Evolutionary conservation across 768 basidiomycete species (phyloP).

Genomic region (Sarcodon aspratus): DNA sequence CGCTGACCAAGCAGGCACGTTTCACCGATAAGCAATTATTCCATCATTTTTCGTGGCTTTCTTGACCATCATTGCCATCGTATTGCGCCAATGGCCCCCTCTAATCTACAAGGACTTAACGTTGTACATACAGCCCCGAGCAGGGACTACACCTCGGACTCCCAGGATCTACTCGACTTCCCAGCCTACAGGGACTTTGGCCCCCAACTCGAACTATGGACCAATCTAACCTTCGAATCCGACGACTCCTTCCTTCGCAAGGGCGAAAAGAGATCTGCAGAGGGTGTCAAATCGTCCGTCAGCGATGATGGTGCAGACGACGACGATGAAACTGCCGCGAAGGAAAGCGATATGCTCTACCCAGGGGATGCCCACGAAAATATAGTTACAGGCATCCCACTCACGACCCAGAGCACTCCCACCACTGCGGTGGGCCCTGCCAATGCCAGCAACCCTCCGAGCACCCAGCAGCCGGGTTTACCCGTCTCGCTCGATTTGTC

Average conservation of each 20-base stretch:
- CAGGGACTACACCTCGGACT: slow-evolving; percentile 22
- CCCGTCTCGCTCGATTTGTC: slow-evolving; percentile 28
- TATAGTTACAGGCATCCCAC: slow-evolving; percentile 38
- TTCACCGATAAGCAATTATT: no score
- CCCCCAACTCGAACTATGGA: slow-evolving; percentile 78
- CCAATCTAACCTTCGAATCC: slow-evolving; percentile 67
- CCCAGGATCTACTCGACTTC: slow-evolving; percentile 49
- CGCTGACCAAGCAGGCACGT: no score
- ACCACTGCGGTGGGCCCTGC: slow-evolving; percentile 24
- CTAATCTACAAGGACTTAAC: slow-evolving; percentile 71
- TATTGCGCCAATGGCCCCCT: slow-evolving; percentile 35
- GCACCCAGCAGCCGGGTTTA: slow-evolving; percentile 16
- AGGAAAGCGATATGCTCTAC: slow-evolving; percentile 3
- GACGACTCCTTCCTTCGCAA: slow-evolving; percentile 49
- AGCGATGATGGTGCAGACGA: slow-evolving; percentile 25
- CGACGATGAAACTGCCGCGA: slow-evolving; percentile 8
- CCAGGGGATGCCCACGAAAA: slow-evolving; percentile 37
- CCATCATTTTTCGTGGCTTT: no score
- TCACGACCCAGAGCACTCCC: slow-evolving; percentile 14
- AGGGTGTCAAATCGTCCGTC: slow-evolving; percentile 6
- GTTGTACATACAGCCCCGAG: slow-evolving; percentile 48
- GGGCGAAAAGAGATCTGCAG: slow-evolving; percentile 13
- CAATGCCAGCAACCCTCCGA: slow-evolving; percentile 15
- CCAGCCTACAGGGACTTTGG: slow-evolving; percentile 63
- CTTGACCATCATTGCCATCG: no score